Evolutionary conservation across 352 stramenopile genomes (phyloP).

Genomic region (Globisporangium lucens): DNA sequence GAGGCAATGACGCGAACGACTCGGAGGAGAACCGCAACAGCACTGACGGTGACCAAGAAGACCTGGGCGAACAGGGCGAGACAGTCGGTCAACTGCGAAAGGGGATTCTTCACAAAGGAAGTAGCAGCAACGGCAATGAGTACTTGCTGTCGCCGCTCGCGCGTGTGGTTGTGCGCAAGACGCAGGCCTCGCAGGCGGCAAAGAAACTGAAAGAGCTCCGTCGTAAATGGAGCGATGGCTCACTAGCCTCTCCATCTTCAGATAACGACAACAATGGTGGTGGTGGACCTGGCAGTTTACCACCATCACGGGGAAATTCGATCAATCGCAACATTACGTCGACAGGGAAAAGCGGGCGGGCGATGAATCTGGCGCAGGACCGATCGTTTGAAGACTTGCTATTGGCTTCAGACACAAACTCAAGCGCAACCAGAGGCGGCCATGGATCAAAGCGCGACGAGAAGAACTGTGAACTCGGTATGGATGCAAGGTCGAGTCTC

Average conservation of each 20-base stretch:
- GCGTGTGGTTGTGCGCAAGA: slow-evolving; percentile 43
- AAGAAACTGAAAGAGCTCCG: slow-evolving; percentile 46
- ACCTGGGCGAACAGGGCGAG: slow-evolving; percentile 13
- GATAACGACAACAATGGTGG: not conserved
- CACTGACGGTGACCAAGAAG: slow-evolving; percentile 4
- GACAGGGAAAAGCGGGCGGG: slow-evolving; percentile 8
- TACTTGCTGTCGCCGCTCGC: slow-evolving; percentile 36
- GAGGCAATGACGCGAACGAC: not conserved
- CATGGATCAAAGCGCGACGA: not conserved
- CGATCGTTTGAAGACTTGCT: not conserved
- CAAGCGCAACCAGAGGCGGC: not conserved
- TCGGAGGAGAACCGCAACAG: not conserved
- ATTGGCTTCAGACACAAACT: not conserved
- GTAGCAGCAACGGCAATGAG: slow-evolving; percentile 12
- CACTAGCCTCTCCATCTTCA: not conserved
- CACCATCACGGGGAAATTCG: not conserved
- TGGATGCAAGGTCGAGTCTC: slow-evolving; percentile 23
- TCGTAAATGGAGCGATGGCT: slow-evolving; percentile 14
- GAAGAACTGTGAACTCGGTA: not conserved
- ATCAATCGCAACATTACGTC: slow-evolving; percentile 1
- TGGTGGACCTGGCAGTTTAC: not conserved
- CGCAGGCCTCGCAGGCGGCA: slow-evolving; percentile 33
- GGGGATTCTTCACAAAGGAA: slow-evolving; percentile 14
- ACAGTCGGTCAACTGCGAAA: slow-evolving; percentile 22
- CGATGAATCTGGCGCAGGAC: not conserved